These are phyloP conservation scores for Daldinia concentrica DNA, from an alignment of 495 filamentous ascomycete genomes.

Conservation along the genomic window DNA sequence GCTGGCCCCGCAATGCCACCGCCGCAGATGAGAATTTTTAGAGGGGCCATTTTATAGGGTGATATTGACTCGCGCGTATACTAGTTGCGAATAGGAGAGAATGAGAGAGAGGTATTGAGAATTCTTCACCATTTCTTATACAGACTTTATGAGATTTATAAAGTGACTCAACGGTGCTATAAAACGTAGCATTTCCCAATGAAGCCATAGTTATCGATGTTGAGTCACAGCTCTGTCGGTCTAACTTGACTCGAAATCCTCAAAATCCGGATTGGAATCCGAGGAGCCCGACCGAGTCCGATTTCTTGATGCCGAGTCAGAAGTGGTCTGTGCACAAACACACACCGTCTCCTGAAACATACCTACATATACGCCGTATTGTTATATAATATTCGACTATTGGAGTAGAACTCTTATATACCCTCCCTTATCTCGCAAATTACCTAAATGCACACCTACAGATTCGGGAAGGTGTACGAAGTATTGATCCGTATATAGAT, in stretches of 20 bases:
- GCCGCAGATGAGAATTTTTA: conserved; percentile 48
- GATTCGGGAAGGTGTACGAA: neutral
- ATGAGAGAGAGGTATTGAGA: neutral
- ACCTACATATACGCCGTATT: neutral
- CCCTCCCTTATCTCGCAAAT: neutral
- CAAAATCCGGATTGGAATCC: neutral
- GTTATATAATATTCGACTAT: neutral
- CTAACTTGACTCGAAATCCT: neutral
- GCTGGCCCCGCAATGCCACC: conserved; percentile 56
- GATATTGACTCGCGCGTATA: neutral
- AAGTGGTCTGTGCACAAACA: conserved; percentile 7
- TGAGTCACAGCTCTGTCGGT: neutral
- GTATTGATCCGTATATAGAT: no score
- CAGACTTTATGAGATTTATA: neutral
- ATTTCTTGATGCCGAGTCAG: neutral
- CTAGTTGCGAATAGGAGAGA: neutral
- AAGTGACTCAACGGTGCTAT: neutral
- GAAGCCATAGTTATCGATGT: neutral
- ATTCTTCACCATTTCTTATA: neutral
- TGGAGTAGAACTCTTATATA: neutral
- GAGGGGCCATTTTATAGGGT: conserved; percentile 25
- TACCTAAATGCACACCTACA: neutral
- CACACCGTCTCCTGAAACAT: neutral
- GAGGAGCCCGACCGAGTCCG: neutral
- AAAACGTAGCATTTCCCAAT: neutral